phyloP scores from a whole-genome alignment of 148 eudicot species.

The Polygonum aviculare region DNA sequence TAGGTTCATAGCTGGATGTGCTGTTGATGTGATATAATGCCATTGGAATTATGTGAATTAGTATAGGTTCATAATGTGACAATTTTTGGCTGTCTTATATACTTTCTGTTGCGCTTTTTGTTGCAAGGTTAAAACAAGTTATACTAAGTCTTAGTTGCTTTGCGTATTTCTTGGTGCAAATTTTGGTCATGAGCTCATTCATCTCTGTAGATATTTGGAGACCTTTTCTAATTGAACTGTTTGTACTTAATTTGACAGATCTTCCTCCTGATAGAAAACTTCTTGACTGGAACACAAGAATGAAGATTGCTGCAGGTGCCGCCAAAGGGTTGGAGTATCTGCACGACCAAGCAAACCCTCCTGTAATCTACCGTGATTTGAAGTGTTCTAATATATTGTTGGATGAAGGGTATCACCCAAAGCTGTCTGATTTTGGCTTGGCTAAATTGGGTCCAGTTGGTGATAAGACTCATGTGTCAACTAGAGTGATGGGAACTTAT shows the following conservation, averaged over 20 bases:
- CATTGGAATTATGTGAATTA: background rate
- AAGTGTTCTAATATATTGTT: constrained; percentile 56
- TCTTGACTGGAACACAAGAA: constrained; percentile 61
- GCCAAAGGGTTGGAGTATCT: constrained; percentile 61
- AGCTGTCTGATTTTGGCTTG: constrained; percentile 57
- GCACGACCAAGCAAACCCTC: constrained; percentile 53
- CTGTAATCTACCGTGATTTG: constrained; percentile 55
- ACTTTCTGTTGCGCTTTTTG: background rate
- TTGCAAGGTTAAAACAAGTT: background rate
- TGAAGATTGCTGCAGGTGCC: constrained; percentile 59
- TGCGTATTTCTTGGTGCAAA: background rate
- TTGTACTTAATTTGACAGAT: constrained; percentile 18
- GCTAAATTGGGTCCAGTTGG: constrained; percentile 62
- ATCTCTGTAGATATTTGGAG: background rate
- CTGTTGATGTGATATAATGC: background rate
- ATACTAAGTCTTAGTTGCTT: background rate
- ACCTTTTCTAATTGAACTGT: background rate
- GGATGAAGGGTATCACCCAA: constrained; percentile 45
- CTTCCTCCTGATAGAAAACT: constrained; percentile 38
- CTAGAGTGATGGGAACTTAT: constrained; percentile 61
- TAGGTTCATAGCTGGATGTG: background rate
- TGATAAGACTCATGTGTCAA: constrained; percentile 54
- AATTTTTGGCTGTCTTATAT: background rate
- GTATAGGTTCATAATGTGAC: background rate
- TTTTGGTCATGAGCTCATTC: background rate